These are phyloP conservation scores for Mycena latifolia DNA, from an alignment of 768 basidiomycete species.

Conservation along the genomic window DNA sequence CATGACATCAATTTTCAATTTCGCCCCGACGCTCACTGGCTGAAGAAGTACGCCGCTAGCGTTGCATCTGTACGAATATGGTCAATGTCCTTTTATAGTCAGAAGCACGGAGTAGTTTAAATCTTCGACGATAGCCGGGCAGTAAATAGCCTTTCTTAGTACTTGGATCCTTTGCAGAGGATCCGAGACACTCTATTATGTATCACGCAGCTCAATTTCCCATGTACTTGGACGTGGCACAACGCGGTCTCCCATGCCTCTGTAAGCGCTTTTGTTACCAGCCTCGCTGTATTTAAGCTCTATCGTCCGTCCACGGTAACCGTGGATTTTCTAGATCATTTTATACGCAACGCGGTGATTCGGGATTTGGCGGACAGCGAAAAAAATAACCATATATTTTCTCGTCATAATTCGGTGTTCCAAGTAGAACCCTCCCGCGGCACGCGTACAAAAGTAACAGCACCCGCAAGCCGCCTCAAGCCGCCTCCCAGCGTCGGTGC, in stretches of 20 bases:
- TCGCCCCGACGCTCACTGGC: conserved; percentile 1
- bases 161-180: too few relatives aligned
- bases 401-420: background rate
- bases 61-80: conserved; percentile 24
- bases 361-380: background rate
- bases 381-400: conserved; percentile 7
- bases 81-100: conserved; percentile 32
- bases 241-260: too few relatives aligned
- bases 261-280: too few relatives aligned
- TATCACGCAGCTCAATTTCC: background rate
- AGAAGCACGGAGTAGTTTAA: conserved; percentile 21
- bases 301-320: too few relatives aligned
- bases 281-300: too few relatives aligned
- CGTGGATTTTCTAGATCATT: too few relatives aligned
- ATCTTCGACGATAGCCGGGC: conserved; percentile 3
- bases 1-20: conserved; percentile 24
- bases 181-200: too few relatives aligned
- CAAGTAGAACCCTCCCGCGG: background rate
- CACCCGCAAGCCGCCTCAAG: conserved; percentile 4
- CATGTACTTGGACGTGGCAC: too few relatives aligned
- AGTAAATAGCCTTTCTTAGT: background rate
- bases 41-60: conserved; percentile 10
- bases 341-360: background rate
- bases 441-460: conserved; percentile 6
- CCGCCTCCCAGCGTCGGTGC: background rate